Conservation (phyloP, 108 stramenopile species). For the Mediolabrus comicus region DNA sequence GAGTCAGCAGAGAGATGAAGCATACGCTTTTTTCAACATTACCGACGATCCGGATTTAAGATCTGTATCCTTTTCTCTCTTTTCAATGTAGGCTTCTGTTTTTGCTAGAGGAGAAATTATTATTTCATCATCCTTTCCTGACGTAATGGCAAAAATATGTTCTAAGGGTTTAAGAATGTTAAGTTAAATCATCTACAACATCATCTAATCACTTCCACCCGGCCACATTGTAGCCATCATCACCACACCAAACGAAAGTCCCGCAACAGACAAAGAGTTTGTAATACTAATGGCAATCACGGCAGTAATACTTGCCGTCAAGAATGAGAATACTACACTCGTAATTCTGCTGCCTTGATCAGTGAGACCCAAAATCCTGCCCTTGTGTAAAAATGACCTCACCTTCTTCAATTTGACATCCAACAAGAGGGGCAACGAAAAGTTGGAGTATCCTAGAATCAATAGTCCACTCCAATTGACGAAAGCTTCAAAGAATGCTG, state of each 20-base stretch:
- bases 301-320: slow-evolving; percentile 17
- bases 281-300: slow-evolving; percentile 18
- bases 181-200: too few species aligned
- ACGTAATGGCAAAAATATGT: too few species aligned
- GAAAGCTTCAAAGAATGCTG: slow-evolving; percentile 39
- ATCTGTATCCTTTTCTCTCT: too few species aligned
- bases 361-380: too few species aligned
- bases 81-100: too few species aligned
- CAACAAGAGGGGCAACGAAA: slow-evolving; percentile 27
- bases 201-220: background rate
- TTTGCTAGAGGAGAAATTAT: too few species aligned
- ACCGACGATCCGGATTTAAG: too few species aligned
- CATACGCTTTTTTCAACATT: too few species aligned
- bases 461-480: slow-evolving; percentile 38
- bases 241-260: background rate
- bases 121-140: too few species aligned
- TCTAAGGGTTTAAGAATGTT: too few species aligned
- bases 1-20: too few species aligned
- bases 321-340: background rate
- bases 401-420: slow-evolving; percentile 31
- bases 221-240: background rate
- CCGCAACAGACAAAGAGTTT: background rate
- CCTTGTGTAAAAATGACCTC: background rate
- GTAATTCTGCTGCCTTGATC: background rate
- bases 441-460: slow-evolving; percentile 38